Evolutionary conservation across 139 green algal species (phyloP), one percentile per base, ranked within the genome.

Genomic region (Penium margaritaceum): DNA sequence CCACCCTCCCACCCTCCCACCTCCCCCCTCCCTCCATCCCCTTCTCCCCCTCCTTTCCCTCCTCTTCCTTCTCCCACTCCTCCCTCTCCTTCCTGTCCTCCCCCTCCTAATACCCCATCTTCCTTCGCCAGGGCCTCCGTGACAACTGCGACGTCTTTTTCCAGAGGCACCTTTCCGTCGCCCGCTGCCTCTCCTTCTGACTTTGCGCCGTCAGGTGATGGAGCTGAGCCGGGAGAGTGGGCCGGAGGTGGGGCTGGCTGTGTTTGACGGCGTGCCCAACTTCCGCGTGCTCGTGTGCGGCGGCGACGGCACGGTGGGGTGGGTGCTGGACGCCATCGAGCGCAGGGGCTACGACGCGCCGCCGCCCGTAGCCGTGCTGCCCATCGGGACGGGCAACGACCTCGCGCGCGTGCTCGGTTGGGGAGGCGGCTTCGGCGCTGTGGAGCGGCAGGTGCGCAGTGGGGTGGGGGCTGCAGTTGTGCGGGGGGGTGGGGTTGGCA

Each of bases 371-470:
- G 89, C 83, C 0, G 69, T 95, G 12, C 67, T 95, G 21, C 90
- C 90, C 0, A 83, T 95, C 29, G 90, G 90, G 27, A 95, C 90
- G 34, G 87, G 90, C 73, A 95, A 95, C 71, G 90, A 95, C 76
- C 82, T 95, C 39, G 90, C 90, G 1, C 82, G 90, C 5, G 90
- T 89, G 47, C 73, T 95, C 29, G 80, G 85, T 12, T 95, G 90
- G 90, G 90, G 90, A 17, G 83, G 80, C 12, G 87, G 89, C 15
- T 82, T 66, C 51, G 39, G 35, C n/a, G 27, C 62, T 1, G 51
- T 78, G 29, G 67, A 80, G 57, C 43, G 62, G 39, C 71, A 78
- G 43, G 71, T 72, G 69, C 19, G 67, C 29, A 24, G 0, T 21
- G 2, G 60, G 33, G 14, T 4, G 36, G 30, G 36, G 30, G 36